A percentile compares a stretch with the other conserved stretches of the same genome.
Evolutionary conservation across 306 rosid species (phyloP).

Genomic region (Parietaria judaica): DNA sequence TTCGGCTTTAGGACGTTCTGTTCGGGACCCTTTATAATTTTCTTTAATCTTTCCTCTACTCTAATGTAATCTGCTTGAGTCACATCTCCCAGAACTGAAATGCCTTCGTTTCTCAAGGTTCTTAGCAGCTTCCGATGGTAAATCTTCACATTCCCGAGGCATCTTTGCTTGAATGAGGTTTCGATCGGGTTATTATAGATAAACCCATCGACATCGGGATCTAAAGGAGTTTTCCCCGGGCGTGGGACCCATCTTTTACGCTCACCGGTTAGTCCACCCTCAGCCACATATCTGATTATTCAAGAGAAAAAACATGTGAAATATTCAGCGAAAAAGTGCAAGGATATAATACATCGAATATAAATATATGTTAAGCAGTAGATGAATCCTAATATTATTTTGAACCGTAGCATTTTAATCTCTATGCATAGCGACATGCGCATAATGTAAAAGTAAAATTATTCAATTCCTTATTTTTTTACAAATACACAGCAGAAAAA

Average conservation of each 20-base stretch:
- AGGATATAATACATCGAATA: background rate
- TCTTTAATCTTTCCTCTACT: constrained; percentile 70
- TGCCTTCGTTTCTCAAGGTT: constrained; percentile 65
- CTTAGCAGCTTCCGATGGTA: constrained; percentile 63
- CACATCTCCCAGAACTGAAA: constrained; percentile 65
- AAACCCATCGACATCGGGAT: constrained; percentile 91
- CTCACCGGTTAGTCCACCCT: constrained; percentile 98
- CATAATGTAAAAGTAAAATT: no score
- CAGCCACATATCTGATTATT: constrained; percentile 61
- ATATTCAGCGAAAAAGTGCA: background rate
- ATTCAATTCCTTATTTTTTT: no score
- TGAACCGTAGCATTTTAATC: no score
- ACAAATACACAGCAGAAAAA: background rate
- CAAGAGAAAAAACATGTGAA: constrained; percentile 9
- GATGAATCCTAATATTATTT: no score
- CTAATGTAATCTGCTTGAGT: constrained; percentile 74
- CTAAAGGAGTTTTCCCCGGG: constrained; percentile 86
- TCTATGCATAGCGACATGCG: no score
- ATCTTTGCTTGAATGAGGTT: constrained; percentile 86
- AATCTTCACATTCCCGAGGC: constrained; percentile 62
- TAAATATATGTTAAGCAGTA: no score
- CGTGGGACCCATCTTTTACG: constrained; percentile 97
- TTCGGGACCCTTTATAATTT: constrained; percentile 78
- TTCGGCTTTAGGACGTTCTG: constrained; percentile 80
- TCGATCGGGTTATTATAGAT: constrained; percentile 89